Conservation (phyloP, 163 green algal genomes). For the Volvox carteri region DNA sequence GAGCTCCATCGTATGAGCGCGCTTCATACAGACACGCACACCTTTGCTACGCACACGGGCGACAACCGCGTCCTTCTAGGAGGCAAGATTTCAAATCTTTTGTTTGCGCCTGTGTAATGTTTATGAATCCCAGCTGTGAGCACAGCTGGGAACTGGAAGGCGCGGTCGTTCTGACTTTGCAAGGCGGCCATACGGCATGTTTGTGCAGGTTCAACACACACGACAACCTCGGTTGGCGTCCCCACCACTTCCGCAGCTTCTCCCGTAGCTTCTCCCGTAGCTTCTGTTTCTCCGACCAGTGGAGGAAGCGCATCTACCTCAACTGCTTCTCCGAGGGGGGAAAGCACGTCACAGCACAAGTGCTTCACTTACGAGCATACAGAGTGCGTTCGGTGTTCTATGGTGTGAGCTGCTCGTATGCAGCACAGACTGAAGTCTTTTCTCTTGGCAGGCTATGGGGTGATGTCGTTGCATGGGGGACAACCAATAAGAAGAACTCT, state of each 20-base stretch:
- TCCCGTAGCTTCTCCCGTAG: background rate
- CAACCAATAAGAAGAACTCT: conserved; percentile 63
- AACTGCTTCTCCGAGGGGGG: background rate
- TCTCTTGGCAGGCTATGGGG: conserved; percentile 75
- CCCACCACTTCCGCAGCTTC: background rate
- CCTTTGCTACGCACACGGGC: conserved; percentile 15
- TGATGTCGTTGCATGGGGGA: conserved; percentile 82
- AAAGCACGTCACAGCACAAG: conserved; percentile 13
- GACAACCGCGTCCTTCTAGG: background rate
- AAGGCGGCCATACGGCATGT: background rate
- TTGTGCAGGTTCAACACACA: background rate
- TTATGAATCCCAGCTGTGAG: too few relatives aligned
- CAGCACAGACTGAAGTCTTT: too few relatives aligned
- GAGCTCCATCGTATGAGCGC: conserved; percentile 53
- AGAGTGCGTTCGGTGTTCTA: conserved; percentile 61
- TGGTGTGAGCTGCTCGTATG: too few relatives aligned
- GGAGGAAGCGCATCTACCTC: background rate
- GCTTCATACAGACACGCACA: conserved; percentile 4
- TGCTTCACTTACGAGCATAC: conserved; percentile 62
- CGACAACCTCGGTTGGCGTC: background rate
- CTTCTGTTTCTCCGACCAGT: background rate
- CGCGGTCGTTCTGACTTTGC: too few relatives aligned
- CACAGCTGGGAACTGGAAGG: too few relatives aligned
- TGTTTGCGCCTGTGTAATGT: too few relatives aligned
- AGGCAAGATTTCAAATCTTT: too few relatives aligned